Base-by-base conservation (phyloP, 176 grass and related monocot genomes). In the Oryza punctata region DNA sequence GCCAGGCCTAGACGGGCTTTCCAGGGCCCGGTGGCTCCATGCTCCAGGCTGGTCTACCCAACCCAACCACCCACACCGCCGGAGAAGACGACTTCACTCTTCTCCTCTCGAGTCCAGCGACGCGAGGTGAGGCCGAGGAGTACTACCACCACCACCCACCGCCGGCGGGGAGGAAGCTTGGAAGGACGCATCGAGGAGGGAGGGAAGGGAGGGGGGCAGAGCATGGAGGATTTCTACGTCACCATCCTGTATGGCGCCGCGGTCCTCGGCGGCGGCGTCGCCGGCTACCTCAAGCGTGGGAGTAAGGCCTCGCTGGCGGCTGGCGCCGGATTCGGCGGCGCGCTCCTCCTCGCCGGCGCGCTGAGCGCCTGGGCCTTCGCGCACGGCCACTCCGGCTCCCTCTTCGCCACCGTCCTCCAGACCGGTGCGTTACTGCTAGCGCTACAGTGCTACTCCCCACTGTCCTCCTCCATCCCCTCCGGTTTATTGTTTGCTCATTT, bases 201-300 rank as follows among this genome's bases (percentile, higher is more conserved):
- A 12, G 32, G 32, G 33, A 35, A 35, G 33, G 33, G 45, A n/a
- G 21, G 21, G 25, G 26, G 12, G 43, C 45, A 8, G 37, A 94
- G 44, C 45, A 97, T 97, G 94, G 90, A 94, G 83, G 94, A 97
- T 63, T 94, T 94, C 89, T 97, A 90, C 87, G 70, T 94, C 81
- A 97, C 91, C 43, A 92, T 97, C 74, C 94, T 85, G 7, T 97
- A 90, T 70, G 94, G 94, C 43, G 70, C 88, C n/a, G 35, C 81
- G 13, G 79, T 97, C 21, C 82, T 91, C 41, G 89, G 63, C 41
- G 91, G 91, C 28, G 94, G 94, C 44, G 33, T 88, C 79, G 82
- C 79, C 46, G 91, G 94, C 12, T 97, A 91, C 45, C 37, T 86
- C 28, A 81, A 87, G 70, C 81, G 81, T 4, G 76, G 87, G 11